Conservation (phyloP, 73 alveolate species). For the Stentor coeruleus region DNA sequence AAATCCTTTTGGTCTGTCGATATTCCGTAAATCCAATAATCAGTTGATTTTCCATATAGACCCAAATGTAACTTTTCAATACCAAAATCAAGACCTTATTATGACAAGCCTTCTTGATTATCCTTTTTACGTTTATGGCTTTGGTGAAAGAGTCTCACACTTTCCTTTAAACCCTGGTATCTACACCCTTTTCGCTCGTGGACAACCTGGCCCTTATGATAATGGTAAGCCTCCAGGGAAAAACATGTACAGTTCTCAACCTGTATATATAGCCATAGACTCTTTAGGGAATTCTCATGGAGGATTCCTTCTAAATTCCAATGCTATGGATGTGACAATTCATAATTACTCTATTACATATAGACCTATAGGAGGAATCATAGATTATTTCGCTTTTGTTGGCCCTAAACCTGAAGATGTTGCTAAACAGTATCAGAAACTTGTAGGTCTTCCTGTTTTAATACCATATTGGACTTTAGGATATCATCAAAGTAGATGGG, state of each 20-base stretch:
- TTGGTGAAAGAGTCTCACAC: too few species aligned
- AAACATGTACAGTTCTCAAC: conserved; percentile 59
- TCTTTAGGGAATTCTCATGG: not conserved
- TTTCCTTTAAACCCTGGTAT: too few species aligned
- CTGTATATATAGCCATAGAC: conserved; percentile 48
- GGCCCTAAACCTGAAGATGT: not conserved
- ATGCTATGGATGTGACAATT: not conserved
- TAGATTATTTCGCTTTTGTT: not conserved
- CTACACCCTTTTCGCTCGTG: too few species aligned
- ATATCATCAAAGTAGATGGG: not conserved
- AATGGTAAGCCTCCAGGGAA: conserved; percentile 48
- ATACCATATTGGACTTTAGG: not conserved
- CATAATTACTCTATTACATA: not conserved
- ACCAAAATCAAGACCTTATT: not conserved
- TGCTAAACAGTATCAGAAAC: not conserved
- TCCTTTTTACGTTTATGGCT: too few species aligned
- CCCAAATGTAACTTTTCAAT: not conserved
- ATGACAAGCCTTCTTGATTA: too few species aligned
- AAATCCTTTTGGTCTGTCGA: too few species aligned
- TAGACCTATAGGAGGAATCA: not conserved
- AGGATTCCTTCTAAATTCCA: not conserved
- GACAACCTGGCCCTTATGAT: conserved; percentile 56
- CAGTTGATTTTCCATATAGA: too few species aligned
- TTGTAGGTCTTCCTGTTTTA: not conserved
- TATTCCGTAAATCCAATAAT: too few species aligned